phyloP scores from a whole-genome alignment of 352 stramenopile species.

The Phytophthora ramorum region DNA sequence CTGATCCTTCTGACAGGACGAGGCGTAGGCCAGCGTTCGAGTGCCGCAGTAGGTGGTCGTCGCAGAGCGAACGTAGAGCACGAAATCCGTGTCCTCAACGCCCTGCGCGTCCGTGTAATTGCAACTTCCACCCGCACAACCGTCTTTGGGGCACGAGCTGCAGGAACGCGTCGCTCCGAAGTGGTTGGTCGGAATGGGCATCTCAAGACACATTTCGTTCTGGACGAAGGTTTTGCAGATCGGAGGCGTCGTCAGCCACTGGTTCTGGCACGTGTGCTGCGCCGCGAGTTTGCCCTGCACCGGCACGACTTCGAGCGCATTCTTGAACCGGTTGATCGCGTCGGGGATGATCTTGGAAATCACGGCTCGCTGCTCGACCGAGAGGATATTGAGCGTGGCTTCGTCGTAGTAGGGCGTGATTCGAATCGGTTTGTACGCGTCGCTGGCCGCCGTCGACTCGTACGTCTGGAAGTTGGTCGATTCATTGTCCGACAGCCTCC shows the following conservation, averaged over 20 bases:
- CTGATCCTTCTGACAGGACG: conserved; percentile 86
- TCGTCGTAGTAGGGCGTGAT: conserved; percentile 83
- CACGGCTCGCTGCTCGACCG: conserved; percentile 46
- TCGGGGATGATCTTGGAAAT: conserved; percentile 70
- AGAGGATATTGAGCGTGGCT: conserved; percentile 47
- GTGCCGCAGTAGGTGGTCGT: conserved; percentile 58
- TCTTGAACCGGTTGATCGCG: conserved; percentile 66
- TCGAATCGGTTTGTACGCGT: conserved; percentile 61
- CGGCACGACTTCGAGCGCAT: conserved; percentile 63
- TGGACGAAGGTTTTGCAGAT: conserved; percentile 64
- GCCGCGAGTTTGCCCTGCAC: conserved; percentile 71
- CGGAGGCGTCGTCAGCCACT: conserved; percentile 60
- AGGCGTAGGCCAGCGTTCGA: conserved; percentile 74
- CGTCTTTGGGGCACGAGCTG: conserved; percentile 45
- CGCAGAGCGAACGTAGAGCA: conserved; percentile 71
- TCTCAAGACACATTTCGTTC: conserved; percentile 73
- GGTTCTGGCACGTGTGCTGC: conserved; percentile 60
- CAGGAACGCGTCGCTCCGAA: conserved; percentile 64
- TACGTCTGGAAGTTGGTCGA: conserved; percentile 48
- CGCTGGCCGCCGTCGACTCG: conserved; percentile 28
- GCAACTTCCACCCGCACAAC: conserved; percentile 54
- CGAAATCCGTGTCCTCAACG: conserved; percentile 63
- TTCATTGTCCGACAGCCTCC: conserved; percentile 18
- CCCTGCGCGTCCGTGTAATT: conserved; percentile 41
- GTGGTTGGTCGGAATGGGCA: conserved; percentile 68